phyloP scores from a whole-genome alignment of 306 rosid species.

The Amphicarpaea edgeworthii region DNA sequence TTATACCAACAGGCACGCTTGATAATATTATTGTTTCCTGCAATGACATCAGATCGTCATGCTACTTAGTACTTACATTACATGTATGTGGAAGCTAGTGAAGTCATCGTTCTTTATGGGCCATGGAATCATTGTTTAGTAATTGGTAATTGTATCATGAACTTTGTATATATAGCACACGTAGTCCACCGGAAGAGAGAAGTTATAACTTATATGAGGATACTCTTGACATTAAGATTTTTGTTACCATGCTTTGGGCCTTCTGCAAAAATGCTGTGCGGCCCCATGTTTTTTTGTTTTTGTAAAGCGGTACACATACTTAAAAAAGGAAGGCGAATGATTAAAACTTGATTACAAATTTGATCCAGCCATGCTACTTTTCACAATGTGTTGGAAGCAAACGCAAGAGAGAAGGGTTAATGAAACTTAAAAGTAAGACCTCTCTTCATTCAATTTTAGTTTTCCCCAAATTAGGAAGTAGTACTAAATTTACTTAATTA shows the following conservation, averaged over 20 bases:
- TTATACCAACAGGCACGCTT: slow-evolving; percentile 26
- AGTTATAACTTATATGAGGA: slow-evolving; percentile 18
- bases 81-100: slow-evolving; percentile 28
- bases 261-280: neutral
- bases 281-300: too few relatives aligned
- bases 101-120: neutral
- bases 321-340: neutral
- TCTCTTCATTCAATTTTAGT: too few relatives aligned
- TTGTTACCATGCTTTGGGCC: neutral
- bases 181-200: slow-evolving; percentile 22
- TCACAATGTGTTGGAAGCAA: too few relatives aligned
- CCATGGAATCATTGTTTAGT: slow-evolving; percentile 29
- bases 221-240: neutral
- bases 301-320: neutral
- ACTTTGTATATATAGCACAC: slow-evolving; percentile 50
- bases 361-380: neutral
- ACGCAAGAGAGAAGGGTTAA: too few relatives aligned
- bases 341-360: too few relatives aligned
- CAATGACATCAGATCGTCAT: slow-evolving; percentile 11
- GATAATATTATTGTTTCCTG: slow-evolving; percentile 17
- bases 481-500: neutral
- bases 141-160: slow-evolving; percentile 22
- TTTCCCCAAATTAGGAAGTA: too few relatives aligned
- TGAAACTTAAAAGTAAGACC: too few relatives aligned
- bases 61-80: too few relatives aligned